Percentiles rank a stretch among this genome's conserved stretches.
phyloP scores from a whole-genome alignment of 805 yeast species.

The Metschnikowia henanensis region DNA sequence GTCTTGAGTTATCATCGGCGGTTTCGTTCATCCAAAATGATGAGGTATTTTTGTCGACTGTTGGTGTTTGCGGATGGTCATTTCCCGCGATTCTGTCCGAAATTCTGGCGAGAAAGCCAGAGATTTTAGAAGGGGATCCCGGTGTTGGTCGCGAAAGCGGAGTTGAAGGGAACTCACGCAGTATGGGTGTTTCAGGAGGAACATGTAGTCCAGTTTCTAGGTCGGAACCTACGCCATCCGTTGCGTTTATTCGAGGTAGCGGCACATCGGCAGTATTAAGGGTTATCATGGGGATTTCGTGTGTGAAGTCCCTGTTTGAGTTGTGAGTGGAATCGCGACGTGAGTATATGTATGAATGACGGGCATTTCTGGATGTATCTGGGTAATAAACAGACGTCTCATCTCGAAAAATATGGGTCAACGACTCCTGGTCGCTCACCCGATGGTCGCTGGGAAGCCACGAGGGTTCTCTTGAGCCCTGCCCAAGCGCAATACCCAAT shows the following conservation, averaged over 20 bases:
- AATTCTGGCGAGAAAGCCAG: constrained; percentile 14
- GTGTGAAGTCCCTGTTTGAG: constrained; percentile 9
- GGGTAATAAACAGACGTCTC: constrained; percentile 3
- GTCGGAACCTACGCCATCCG: not conserved
- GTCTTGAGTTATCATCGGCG: constrained; percentile 2
- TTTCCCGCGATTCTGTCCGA: constrained; percentile 18
- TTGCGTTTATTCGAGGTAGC: not conserved
- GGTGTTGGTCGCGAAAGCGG: constrained; percentile 4
- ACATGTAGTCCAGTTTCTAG: constrained; percentile 11
- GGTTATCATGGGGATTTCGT: constrained; percentile 20
- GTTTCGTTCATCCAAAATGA: constrained; percentile 7
- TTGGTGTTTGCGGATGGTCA: constrained; percentile 15
- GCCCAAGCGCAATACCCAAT: constrained; percentile 10
- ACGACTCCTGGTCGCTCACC: not conserved
- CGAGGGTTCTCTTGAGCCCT: constrained; percentile 1
- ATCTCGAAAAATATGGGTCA: not conserved
- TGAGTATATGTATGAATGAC: constrained; percentile 1
- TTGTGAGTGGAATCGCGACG: constrained; percentile 1
- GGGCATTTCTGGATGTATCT: not conserved
- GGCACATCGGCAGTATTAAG: constrained; percentile 6
- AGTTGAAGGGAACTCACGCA: constrained; percentile 6
- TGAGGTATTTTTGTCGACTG: constrained; percentile 7
- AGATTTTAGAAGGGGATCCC: constrained; percentile 15
- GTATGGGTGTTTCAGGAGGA: constrained; percentile 4
- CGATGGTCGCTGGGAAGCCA: constrained; percentile 9